These are phyloP conservation scores for Phaeomoniella chlamydospora DNA, from an alignment of 2,329 filamentous ascomycete genomes.

Conservation along the genomic window DNA sequence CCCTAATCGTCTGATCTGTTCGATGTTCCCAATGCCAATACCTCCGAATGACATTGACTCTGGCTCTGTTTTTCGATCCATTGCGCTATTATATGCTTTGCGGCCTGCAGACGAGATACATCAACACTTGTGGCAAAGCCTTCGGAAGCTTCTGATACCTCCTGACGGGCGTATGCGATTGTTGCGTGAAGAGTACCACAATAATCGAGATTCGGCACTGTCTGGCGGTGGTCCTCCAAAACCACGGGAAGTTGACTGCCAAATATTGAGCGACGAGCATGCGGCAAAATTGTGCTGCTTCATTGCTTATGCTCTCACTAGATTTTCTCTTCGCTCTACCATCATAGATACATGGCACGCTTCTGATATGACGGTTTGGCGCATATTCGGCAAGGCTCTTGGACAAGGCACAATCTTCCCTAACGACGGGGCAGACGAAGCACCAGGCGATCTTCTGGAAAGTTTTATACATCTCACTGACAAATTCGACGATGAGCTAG, in stretches of 20 bases:
- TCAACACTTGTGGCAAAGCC: not conserved
- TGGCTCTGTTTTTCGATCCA: not conserved
- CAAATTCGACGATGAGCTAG: constrained; percentile 22
- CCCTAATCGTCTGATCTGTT: constrained; percentile 22
- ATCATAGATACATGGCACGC: not conserved
- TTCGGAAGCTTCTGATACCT: not conserved
- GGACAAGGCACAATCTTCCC: not conserved
- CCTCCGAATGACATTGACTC: not conserved
- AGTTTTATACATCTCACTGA: constrained; percentile 5
- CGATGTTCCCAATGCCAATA: constrained; percentile 22
- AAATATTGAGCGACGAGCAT: not conserved
- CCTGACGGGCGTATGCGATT: not conserved
- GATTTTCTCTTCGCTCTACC: not conserved
- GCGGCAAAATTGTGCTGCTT: not conserved
- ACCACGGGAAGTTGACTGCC: too few species aligned
- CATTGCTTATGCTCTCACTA: not conserved
- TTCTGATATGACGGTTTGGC: constrained; percentile 1
- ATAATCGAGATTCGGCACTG: too few species aligned
- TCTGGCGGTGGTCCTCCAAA: too few species aligned
- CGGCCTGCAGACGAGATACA: not conserved
- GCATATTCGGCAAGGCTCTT: not conserved
- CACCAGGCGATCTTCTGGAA: constrained; percentile 4
- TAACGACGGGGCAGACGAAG: constrained; percentile 2
- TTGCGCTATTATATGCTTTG: not conserved
- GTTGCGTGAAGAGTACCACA: not conserved